phyloP scores from a whole-genome alignment of 2,329 filamentous ascomycete species.

The Didymella lethalis region DNA sequence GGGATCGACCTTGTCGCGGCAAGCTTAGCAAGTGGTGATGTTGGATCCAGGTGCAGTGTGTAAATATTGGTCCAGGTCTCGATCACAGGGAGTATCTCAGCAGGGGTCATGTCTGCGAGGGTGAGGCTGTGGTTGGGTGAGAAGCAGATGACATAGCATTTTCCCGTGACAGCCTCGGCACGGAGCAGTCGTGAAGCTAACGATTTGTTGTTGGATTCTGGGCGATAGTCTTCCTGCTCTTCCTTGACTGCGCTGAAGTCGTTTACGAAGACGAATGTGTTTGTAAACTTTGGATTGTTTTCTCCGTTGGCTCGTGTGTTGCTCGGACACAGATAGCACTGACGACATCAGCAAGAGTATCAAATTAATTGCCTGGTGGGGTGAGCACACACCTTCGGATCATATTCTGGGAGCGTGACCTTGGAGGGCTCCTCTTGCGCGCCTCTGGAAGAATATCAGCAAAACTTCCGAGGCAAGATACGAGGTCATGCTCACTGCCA shows the following conservation, averaged over 20 bases:
- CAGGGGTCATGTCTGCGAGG: constrained; percentile 82
- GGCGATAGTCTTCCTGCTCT: constrained; percentile 80
- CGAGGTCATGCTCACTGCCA: constrained; percentile 79
- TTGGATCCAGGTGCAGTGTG: constrained; percentile 76
- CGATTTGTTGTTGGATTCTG: constrained; percentile 59
- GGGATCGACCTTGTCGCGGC: constrained; percentile 58
- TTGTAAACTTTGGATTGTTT: constrained; percentile 82
- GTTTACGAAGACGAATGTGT: constrained; percentile 94
- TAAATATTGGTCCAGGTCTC: constrained; percentile 94
- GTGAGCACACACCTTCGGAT: constrained; percentile 63
- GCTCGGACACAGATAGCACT: constrained; percentile 94
- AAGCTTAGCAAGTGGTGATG: constrained; percentile 66
- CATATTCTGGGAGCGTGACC: constrained; percentile 74
- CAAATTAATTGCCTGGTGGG: constrained; percentile 3
- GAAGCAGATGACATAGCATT: constrained; percentile 97
- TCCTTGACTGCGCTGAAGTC: constrained; percentile 98
- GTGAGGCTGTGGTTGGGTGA: constrained; percentile 90
- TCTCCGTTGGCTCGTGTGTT: constrained; percentile 90
- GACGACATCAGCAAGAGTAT: constrained; percentile 33
- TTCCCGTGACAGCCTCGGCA: constrained; percentile 87
- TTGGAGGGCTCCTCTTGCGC: constrained; percentile 58
- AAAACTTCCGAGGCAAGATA: not conserved
- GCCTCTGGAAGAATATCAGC: constrained; percentile 48
- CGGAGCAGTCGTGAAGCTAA: constrained; percentile 78
- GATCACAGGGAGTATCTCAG: constrained; percentile 82